Conservation (phyloP, 352 stramenopile genomes). For the Pythium apleroticum region DNA sequence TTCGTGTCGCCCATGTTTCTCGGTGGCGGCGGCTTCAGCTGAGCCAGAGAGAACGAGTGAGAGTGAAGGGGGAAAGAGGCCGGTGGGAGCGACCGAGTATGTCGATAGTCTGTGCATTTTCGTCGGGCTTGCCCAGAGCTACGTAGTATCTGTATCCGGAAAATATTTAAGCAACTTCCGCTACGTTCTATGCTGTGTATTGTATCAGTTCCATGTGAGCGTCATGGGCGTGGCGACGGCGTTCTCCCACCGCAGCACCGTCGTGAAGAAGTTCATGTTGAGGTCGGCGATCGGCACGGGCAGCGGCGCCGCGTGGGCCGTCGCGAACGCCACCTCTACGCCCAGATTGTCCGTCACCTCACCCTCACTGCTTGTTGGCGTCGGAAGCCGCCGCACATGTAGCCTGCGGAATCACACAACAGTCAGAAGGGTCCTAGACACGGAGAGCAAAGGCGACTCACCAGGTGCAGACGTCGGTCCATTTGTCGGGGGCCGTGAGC, state of each 20-base stretch:
- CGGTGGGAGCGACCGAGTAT: neutral
- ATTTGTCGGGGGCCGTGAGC: slow-evolving; percentile 24
- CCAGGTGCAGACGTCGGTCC: slow-evolving; percentile 15
- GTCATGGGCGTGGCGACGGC: slow-evolving; percentile 6
- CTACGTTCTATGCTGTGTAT: neutral
- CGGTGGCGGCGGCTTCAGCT: slow-evolving; percentile 1
- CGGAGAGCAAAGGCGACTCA: neutral
- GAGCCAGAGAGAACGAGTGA: neutral
- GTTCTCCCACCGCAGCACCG: slow-evolving; percentile 14
- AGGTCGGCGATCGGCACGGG: slow-evolving; percentile 4
- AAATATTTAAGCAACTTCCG: slow-evolving; percentile 4
- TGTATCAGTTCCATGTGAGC: slow-evolving; percentile 13
- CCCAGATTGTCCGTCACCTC: neutral
- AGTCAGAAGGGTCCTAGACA: neutral
- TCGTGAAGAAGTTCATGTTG: slow-evolving; percentile 21
- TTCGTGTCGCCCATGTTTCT: slow-evolving; percentile 30
- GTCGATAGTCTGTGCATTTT: slow-evolving; percentile 1
- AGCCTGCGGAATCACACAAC: neutral
- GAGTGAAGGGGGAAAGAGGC: neutral
- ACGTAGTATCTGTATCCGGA: neutral
- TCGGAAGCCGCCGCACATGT: neutral
- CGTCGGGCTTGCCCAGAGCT: neutral
- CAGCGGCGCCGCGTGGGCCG: slow-evolving; percentile 9
- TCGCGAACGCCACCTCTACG: slow-evolving; percentile 15
- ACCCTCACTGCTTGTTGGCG: neutral